These are phyloP conservation scores for Lyophyllum atratum DNA, from an alignment of 768 basidiomycete genomes.

Conservation along the genomic window DNA sequence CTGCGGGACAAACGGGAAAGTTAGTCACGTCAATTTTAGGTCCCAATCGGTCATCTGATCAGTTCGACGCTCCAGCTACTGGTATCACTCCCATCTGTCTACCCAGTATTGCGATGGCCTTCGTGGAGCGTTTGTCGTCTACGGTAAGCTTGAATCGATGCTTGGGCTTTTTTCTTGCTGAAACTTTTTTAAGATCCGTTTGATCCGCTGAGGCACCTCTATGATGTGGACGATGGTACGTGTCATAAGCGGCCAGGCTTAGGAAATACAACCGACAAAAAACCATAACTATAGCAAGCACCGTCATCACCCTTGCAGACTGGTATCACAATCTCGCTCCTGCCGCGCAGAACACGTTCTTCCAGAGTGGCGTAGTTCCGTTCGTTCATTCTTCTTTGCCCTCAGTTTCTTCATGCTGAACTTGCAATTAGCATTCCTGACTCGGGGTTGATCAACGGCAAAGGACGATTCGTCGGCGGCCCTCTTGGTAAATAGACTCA, in stretches of 20 bases:
- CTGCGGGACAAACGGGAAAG: slow-evolving; percentile 34
- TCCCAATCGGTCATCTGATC: not conserved
- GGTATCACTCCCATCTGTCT: slow-evolving; percentile 44
- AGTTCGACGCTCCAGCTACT: slow-evolving; percentile 16
- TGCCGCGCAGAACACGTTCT: slow-evolving; percentile 35
- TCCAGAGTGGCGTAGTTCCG: slow-evolving; percentile 33
- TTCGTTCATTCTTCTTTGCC: slow-evolving; percentile 9
- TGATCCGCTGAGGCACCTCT: slow-evolving; percentile 36
- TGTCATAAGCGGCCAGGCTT: not conserved
- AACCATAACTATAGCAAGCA: slow-evolving; percentile 17
- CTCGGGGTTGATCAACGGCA: slow-evolving; percentile 50
- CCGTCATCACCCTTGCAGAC: slow-evolving; percentile 38
- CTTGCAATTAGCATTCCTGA: slow-evolving; percentile 26
- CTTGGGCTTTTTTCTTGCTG: not conserved
- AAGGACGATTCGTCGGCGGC: slow-evolving; percentile 42
- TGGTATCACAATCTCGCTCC: slow-evolving; percentile 36
- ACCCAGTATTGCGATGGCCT: slow-evolving; percentile 54
- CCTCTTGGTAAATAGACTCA: slow-evolving; percentile 30
- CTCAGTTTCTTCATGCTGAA: slow-evolving; percentile 11
- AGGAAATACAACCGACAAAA: not conserved
- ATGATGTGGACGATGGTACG: slow-evolving; percentile 43
- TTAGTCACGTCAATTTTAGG: not conserved
- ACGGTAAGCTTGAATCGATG: slow-evolving; percentile 21
- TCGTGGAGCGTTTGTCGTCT: slow-evolving; percentile 30
- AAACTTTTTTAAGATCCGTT: slow-evolving; percentile 27